Base-by-base conservation (phyloP, 345 rosid genomes). In the Pistacia atlantica region DNA sequence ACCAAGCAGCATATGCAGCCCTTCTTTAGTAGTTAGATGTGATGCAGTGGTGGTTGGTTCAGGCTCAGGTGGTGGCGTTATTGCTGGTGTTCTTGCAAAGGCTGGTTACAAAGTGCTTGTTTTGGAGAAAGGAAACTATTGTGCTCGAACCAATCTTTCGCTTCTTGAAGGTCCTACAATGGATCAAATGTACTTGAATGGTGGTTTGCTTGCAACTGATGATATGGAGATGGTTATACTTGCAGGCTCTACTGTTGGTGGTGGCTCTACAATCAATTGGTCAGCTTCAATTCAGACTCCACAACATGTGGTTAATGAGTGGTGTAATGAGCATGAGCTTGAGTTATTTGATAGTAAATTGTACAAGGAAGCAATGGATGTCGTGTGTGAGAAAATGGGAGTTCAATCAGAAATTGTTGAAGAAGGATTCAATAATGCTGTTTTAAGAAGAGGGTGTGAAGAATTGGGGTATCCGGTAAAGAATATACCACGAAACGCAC, bases 31-130 rank as follows among this genome's bases (percentile, higher is more conserved):
- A 60, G 85, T 94, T 80, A 74, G 64, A 71, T 92, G 96, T 59
- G 98, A 94, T 72, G 97, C 90, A 0, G 97, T 94, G 20, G 94
- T 94, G 3, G 87, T 92, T 6, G 98, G 97, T 6, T 92, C 96
- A 0, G 98, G 97, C 2, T 89, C 93, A 0, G 97, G 98, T 0
- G 97, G 97, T 2, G 88, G 98, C 20, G 91, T 94, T 1, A 87
- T 88, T 1, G 96, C 97, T 0, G 98, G 97, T 10, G 83, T 91
- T 25, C 83, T 94, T 38, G 92, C 97, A 13, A 90, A 85, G 38
- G 91, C 92, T 0, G 97, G 97, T 56, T 83, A 91, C 76, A 87
- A 88, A 81, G 96, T 94, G 14, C 83, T 94, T 52, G 96, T 94
- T 72, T 73, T 92, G 22, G 96, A 94, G 78, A 90, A 92, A 81